phyloP scores from a whole-genome alignment of 2,329 filamentous ascomycete species.

The Lachnellula subtilissima region DNA sequence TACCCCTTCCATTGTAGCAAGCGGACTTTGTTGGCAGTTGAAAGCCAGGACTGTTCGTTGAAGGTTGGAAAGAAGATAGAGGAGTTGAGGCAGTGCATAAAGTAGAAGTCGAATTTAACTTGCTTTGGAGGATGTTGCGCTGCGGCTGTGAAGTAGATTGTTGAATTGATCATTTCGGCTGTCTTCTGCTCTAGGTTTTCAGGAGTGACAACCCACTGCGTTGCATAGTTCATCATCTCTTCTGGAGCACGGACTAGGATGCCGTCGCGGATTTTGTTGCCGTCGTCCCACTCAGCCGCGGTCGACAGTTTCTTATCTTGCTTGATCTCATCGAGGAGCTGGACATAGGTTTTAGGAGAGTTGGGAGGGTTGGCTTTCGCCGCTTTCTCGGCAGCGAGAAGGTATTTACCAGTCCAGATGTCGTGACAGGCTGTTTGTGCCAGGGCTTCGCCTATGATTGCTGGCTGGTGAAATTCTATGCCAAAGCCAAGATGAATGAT shows the following conservation, averaged over 20 bases:
- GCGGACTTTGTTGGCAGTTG: constrained; percentile 55
- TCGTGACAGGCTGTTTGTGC: constrained; percentile 71
- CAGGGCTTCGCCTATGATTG: constrained; percentile 73
- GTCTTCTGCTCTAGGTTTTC: constrained; percentile 46
- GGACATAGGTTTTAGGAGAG: constrained; percentile 43
- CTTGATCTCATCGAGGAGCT: constrained; percentile 58
- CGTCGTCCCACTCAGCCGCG: constrained; percentile 48
- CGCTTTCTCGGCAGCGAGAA: constrained; percentile 49
- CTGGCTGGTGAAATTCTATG: constrained; percentile 75
- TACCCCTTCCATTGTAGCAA: constrained; percentile 80
- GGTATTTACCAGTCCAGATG: constrained; percentile 48
- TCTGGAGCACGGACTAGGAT: constrained; percentile 58
- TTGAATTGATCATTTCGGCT: constrained; percentile 66
- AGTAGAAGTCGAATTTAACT: constrained; percentile 78
- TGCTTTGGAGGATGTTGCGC: constrained; percentile 59
- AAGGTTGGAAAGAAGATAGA: constrained; percentile 70
- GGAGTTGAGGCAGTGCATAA: constrained; percentile 71
- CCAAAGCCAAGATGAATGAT: constrained; percentile 83
- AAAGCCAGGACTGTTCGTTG: constrained; percentile 56
- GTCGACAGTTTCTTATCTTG: constrained; percentile 50
- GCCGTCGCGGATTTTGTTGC: constrained; percentile 64
- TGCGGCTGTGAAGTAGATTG: constrained; percentile 44
- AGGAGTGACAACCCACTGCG: constrained; percentile 52
- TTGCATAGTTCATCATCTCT: constrained; percentile 58
- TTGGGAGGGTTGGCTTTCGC: constrained; percentile 31